A percentile compares a stretch with the other conserved stretches of the same genome.
These are phyloP conservation scores for Ceratocystis ficicola DNA, from an alignment of 2,329 filamentous ascomycete genomes.

Conservation along the genomic window DNA sequence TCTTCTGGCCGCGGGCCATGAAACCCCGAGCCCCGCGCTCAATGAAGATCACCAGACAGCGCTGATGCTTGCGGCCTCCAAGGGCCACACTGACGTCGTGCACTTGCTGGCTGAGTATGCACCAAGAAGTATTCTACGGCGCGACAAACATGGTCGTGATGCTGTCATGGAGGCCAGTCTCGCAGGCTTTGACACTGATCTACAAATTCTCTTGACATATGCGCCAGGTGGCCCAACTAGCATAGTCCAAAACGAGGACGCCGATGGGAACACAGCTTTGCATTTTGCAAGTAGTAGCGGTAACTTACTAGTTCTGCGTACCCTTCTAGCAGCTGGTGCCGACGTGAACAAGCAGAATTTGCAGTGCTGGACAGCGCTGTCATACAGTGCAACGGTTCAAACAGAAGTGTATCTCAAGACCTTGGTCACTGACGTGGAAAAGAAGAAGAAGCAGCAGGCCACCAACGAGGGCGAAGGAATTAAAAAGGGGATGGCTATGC, in stretches of 20 bases:
- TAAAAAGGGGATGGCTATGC: conserved; percentile 34
- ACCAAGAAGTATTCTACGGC: conserved; percentile 49
- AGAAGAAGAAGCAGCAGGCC: conserved; percentile 33
- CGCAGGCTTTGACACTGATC: conserved; percentile 49
- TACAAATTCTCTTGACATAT: conserved; percentile 54
- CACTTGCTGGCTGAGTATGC: conserved; percentile 56
- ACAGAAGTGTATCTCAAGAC: conserved; percentile 76
- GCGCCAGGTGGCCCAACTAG: conserved; percentile 42
- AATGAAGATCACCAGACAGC: conserved; percentile 74
- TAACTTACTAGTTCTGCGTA: conserved; percentile 62
- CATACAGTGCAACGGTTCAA: conserved; percentile 69
- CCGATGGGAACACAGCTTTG: conserved; percentile 71
- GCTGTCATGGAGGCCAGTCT: conserved; percentile 55
- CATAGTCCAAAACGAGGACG: conserved; percentile 48
- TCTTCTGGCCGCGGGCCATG: conserved; percentile 63
- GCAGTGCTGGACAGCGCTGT: conserved; percentile 72
- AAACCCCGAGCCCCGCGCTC: conserved; percentile 57
- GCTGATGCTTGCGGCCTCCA: conserved; percentile 61
- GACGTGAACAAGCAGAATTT: conserved; percentile 60
- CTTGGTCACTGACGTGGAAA: conserved; percentile 60
- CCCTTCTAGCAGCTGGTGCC: conserved; percentile 66
- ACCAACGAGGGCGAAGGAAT: conserved; percentile 31
- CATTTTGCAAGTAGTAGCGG: conserved; percentile 79
- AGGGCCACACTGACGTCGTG: conserved; percentile 61
- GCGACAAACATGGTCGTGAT: conserved; percentile 57